These are phyloP conservation scores for Aspergillus uvarum DNA, from an alignment of 2,329 filamentous ascomycete species.

Conservation along the genomic window DNA sequence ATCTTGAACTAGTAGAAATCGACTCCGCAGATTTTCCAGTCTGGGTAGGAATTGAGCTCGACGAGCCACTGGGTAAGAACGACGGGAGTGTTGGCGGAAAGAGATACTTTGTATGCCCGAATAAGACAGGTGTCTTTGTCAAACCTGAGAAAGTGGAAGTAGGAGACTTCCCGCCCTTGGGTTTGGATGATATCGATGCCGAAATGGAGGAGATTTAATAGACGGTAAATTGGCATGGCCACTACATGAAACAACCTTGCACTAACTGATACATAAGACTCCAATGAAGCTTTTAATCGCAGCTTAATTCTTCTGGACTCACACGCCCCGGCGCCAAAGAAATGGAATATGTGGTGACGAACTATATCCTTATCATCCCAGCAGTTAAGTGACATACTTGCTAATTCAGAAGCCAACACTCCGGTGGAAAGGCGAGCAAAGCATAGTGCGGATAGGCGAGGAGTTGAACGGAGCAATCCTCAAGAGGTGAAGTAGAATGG, in stretches of 20 bases:
- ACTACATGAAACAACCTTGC: not conserved
- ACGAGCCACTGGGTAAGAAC: constrained; percentile 66
- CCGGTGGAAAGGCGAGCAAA: not conserved
- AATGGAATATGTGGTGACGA: not conserved
- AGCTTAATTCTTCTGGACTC: not conserved
- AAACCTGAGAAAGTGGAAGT: constrained; percentile 62
- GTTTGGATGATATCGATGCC: constrained; percentile 53
- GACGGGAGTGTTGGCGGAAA: constrained; percentile 54
- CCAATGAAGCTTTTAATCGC: not conserved
- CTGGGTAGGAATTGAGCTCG: constrained; percentile 61
- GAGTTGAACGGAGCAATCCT: not conserved
- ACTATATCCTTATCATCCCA: not conserved
- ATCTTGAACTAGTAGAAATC: constrained; percentile 18
- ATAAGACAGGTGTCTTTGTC: constrained; percentile 60
- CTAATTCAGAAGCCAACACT: constrained; percentile 4
- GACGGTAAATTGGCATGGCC: not conserved
- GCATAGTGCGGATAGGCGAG: not conserved
- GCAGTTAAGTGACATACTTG: constrained; percentile 1
- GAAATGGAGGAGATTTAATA: constrained; percentile 55
- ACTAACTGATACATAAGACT: not conserved
- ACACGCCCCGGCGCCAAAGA: not conserved
- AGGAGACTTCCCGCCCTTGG: constrained; percentile 57
- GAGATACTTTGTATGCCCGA: constrained; percentile 57
- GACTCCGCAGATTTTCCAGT: constrained; percentile 31
- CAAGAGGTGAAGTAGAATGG: not conserved